Evolutionary conservation across 179 eudicot genomes (phyloP).

Genomic region (Beta lomatogona): DNA sequence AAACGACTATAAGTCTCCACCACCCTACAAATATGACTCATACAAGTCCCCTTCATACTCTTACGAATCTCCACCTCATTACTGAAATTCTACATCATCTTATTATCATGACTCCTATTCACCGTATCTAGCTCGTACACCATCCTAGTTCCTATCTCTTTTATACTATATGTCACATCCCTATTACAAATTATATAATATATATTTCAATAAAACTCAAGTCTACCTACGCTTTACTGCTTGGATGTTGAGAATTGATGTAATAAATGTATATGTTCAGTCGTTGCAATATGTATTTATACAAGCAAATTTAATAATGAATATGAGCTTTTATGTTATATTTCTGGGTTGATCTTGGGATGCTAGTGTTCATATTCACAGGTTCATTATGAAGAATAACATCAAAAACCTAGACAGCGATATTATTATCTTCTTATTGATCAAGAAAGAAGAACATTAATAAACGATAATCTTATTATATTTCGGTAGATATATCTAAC

Average conservation of each 20-base stretch:
- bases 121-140: not conserved
- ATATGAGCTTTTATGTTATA: not conserved
- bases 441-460: no score
- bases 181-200: no score
- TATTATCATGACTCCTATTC: not conserved
- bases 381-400: not conserved
- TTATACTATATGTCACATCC: not conserved
- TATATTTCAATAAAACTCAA: not conserved
- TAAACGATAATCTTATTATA: no score
- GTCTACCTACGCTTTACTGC: not conserved
- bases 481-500: no score
- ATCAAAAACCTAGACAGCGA: not conserved
- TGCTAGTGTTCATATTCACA: no score
- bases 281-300: not conserved
- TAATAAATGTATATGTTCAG: not conserved
- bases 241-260: not conserved
- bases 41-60: constrained; percentile 2
- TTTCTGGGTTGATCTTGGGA: not conserved
- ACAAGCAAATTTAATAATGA: not conserved
- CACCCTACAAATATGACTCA: not conserved
- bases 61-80: constrained; percentile 5
- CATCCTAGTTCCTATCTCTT: no score
- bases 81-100: not conserved
- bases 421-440: no score
- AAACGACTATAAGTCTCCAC: not conserved